These are phyloP conservation scores for Sphaerulina vaccinii DNA, from an alignment of 2,329 filamentous ascomycete species.

Conservation along the genomic window DNA sequence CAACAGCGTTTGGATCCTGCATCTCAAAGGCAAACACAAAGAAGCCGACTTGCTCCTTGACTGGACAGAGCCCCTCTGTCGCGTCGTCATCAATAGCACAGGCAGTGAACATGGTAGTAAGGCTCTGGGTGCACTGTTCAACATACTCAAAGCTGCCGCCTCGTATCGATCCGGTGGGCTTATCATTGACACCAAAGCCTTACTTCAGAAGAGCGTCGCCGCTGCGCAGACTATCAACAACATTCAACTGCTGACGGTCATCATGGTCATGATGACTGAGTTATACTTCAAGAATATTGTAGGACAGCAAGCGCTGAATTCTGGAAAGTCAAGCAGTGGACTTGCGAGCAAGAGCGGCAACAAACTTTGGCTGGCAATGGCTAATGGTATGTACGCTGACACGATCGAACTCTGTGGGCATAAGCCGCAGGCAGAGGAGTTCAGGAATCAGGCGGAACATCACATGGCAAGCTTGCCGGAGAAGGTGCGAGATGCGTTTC, in stretches of 20 bases:
- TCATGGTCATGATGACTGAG: slow-evolving; percentile 79
- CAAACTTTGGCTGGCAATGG: slow-evolving; percentile 57
- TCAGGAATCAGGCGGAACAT: slow-evolving; percentile 25
- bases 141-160: slow-evolving; percentile 68
- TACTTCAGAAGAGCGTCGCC: slow-evolving; percentile 70
- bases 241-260: slow-evolving; percentile 76
- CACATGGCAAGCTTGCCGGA: slow-evolving; percentile 26
- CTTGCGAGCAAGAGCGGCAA: slow-evolving; percentile 50
- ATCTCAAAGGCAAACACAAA: slow-evolving; percentile 40
- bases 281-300: slow-evolving; percentile 80
- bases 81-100: slow-evolving; percentile 63
- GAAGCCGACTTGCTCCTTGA: slow-evolving; percentile 62
- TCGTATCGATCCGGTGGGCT: slow-evolving; percentile 47
- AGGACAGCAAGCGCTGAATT: slow-evolving; percentile 58
- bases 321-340: slow-evolving; percentile 50
- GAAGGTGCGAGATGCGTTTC: background rate
- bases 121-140: slow-evolving; percentile 75
- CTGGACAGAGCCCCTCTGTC: slow-evolving; percentile 66
- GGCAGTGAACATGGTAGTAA: slow-evolving; percentile 69
- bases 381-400: slow-evolving; percentile 73
- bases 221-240: slow-evolving; percentile 70
- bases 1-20: slow-evolving; percentile 51
- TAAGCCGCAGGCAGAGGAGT: slow-evolving; percentile 30
- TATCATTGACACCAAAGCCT: slow-evolving; percentile 74
- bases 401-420: slow-evolving; percentile 69